Conservation (phyloP, 2,329 filamentous ascomycete species). For the Pseudogymnoascus sp. region DNA sequence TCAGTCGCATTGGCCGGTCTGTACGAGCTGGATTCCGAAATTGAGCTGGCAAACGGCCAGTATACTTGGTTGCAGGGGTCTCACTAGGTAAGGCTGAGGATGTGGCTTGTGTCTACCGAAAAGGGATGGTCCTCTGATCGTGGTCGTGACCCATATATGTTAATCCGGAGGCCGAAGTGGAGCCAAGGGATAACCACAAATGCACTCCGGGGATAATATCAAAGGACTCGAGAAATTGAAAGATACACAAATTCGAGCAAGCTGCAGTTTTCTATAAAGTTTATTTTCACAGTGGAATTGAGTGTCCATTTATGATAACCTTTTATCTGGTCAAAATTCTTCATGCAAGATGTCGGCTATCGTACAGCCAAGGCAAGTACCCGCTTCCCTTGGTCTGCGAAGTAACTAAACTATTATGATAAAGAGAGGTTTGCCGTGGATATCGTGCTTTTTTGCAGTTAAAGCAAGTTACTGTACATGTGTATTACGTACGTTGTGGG, state of each 20-base stretch:
- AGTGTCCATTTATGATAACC: not conserved
- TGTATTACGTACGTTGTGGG: not conserved
- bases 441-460: not conserved
- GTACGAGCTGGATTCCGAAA: not conserved
- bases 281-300: not conserved
- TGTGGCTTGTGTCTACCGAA: conserved; percentile 5
- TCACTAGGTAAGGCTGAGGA: conserved; percentile 2
- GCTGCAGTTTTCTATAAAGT: not conserved
- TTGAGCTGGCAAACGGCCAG: conserved; percentile 5
- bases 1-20: conserved; percentile 5
- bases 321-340: not conserved
- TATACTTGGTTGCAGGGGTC: conserved; percentile 7
- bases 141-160: not conserved
- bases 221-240: not conserved
- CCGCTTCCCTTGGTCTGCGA: not conserved
- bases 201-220: not conserved
- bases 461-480: conserved; percentile 4
- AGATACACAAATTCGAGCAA: not conserved
- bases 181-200: not conserved
- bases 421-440: not conserved
- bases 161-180: conserved; percentile 6
- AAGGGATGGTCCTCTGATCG: not conserved
- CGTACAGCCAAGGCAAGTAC: not conserved
- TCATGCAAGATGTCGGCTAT: not conserved
- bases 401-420: conserved; percentile 1